Conservation (phyloP, 2,329 filamentous ascomycete species). For the Aspergillus pseudoterreus region DNA sequence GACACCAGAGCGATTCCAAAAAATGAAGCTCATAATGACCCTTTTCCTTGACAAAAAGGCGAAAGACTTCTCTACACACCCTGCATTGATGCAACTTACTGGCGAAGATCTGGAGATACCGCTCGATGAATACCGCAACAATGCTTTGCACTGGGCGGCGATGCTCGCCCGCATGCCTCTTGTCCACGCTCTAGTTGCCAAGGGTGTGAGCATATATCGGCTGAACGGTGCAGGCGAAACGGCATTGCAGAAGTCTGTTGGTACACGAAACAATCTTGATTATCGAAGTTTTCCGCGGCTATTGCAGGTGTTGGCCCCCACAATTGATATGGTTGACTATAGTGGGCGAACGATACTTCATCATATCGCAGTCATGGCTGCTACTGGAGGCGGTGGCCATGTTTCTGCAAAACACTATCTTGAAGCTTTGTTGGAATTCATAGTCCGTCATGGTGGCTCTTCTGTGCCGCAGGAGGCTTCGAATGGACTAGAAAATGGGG, state of each 20-base stretch:
- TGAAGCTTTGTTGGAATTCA: constrained; percentile 89
- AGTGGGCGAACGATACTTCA: constrained; percentile 90
- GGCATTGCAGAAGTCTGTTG: constrained; percentile 84
- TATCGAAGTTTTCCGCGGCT: constrained; percentile 86
- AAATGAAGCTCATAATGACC: constrained; percentile 75
- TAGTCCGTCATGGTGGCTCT: constrained; percentile 76
- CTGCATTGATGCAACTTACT: constrained; percentile 70
- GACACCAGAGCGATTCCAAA: constrained; percentile 67
- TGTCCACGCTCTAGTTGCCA: constrained; percentile 73
- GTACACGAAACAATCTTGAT: constrained; percentile 92
- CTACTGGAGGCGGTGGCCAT: constrained; percentile 85
- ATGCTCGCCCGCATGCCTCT: constrained; percentile 83
- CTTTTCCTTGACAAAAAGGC: constrained; percentile 73
- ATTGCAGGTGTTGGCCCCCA: constrained; percentile 80
- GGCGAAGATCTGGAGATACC: constrained; percentile 85
- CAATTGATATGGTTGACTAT: constrained; percentile 85
- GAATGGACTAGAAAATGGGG: constrained; percentile 24
- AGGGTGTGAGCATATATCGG: constrained; percentile 81
- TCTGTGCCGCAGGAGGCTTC: constrained; percentile 51
- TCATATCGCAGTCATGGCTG: constrained; percentile 93
- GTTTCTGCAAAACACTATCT: constrained; percentile 89
- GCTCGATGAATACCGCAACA: constrained; percentile 80
- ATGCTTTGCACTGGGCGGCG: constrained; percentile 92
- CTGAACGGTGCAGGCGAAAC: constrained; percentile 90
- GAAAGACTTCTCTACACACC: constrained; percentile 69